These are phyloP conservation scores for Berberis thunbergii DNA, from an alignment of 164 flowering plant species.

Conservation along the genomic window DNA sequence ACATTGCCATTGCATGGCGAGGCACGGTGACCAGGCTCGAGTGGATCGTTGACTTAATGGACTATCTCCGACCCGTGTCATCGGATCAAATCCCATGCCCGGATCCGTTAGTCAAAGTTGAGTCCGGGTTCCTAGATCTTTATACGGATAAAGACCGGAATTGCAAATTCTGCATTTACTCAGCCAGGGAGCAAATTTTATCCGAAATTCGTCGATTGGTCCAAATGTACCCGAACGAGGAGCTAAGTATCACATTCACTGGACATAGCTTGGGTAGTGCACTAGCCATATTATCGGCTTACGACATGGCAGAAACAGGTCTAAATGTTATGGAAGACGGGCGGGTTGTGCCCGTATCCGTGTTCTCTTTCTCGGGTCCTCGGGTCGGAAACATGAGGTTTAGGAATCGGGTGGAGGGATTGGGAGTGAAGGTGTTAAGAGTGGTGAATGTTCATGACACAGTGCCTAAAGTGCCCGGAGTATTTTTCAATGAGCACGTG, in stretches of 20 bases:
- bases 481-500: slow-evolving; percentile 43
- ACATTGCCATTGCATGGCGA: slow-evolving; percentile 72
- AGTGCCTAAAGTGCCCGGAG: slow-evolving; percentile 65
- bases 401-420: slow-evolving; percentile 39
- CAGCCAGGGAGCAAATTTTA: slow-evolving; percentile 66
- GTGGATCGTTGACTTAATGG: slow-evolving; percentile 68
- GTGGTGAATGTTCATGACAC: slow-evolving; percentile 64
- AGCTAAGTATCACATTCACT: slow-evolving; percentile 65
- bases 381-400: slow-evolving; percentile 70
- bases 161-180: slow-evolving; percentile 42
- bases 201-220: slow-evolving; percentile 38
- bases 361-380: slow-evolving; percentile 66
- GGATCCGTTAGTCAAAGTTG: slow-evolving; percentile 51
- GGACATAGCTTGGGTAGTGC: slow-evolving; percentile 87
- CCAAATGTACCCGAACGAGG: slow-evolving; percentile 38
- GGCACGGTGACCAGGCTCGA: slow-evolving; percentile 76
- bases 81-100: slow-evolving; percentile 38
- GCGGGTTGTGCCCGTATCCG: slow-evolving; percentile 31
- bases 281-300: slow-evolving; percentile 58
- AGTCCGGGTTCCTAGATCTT: slow-evolving; percentile 65
- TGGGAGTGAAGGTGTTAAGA: slow-evolving; percentile 67
- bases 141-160: slow-evolving; percentile 58
- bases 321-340: slow-evolving; percentile 24
- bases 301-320: slow-evolving; percentile 64
- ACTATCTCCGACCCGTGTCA: slow-evolving; percentile 35